Conservation (phyloP, 1,284 basidiomycete genomes). For the Microbotryomycetes sp. region DNA sequence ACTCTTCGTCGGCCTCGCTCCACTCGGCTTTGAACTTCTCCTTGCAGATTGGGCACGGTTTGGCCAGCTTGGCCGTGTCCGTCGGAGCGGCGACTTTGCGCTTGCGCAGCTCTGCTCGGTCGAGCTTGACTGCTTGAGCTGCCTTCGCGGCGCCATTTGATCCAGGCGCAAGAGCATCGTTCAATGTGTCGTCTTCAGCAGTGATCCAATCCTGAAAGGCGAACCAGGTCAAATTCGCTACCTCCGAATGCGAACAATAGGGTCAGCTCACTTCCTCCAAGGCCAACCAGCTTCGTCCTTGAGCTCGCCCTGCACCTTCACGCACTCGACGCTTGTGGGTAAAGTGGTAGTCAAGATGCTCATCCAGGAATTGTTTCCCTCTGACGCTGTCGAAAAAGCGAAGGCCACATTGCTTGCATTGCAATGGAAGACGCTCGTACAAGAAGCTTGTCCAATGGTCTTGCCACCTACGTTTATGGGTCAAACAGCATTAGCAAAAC, state of each 20-base stretch:
- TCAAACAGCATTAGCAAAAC: constrained; percentile 43
- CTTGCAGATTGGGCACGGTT: constrained; percentile 95
- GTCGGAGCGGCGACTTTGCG: constrained; percentile 75
- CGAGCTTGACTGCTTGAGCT: constrained; percentile 54
- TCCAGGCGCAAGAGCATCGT: neutral
- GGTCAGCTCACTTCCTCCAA: constrained; percentile 76
- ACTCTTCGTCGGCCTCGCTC: constrained; percentile 93
- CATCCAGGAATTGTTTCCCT: constrained; percentile 72
- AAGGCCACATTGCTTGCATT: constrained; percentile 90
- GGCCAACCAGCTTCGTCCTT: constrained; percentile 86
- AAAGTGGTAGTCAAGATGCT: constrained; percentile 97
- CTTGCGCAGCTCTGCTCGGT: constrained; percentile 61
- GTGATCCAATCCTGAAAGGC: constrained; percentile 69
- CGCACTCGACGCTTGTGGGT: constrained; percentile 82
- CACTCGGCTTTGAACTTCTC: constrained; percentile 88
- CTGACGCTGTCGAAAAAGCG: constrained; percentile 66
- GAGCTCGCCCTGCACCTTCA: constrained; percentile 74
- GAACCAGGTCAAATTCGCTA: constrained; percentile 2
- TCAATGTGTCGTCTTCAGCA: constrained; percentile 15
- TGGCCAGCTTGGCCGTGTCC: constrained; percentile 59
- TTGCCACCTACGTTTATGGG: constrained; percentile 42
- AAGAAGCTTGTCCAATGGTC: constrained; percentile 70
- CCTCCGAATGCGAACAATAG: too few species aligned
- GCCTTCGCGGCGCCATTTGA: constrained; percentile 45
- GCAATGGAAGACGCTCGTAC: constrained; percentile 64